Evolutionary conservation across 495 filamentous ascomycete genomes (phyloP).

Genomic region (Podospora pseudopauciseta): DNA sequence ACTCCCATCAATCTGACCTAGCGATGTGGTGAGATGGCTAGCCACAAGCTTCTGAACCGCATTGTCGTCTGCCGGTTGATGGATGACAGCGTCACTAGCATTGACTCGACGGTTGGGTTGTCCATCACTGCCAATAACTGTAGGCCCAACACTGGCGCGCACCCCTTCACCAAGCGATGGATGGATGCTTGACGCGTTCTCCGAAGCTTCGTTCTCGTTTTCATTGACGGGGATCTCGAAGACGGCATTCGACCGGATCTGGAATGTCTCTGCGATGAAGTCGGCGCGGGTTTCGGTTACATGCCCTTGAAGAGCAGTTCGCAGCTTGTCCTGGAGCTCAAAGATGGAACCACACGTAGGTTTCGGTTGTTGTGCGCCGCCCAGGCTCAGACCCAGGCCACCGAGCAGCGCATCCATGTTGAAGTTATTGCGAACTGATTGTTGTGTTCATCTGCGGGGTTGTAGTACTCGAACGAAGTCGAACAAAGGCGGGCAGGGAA

Average conservation of each 20-base stretch:
- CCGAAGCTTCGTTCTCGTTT: constrained; percentile 29
- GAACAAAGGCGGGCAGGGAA: neutral
- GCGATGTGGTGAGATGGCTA: constrained; percentile 37
- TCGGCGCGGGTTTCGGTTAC: constrained; percentile 40
- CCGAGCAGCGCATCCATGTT: constrained; percentile 39
- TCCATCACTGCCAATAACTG: constrained; percentile 7
- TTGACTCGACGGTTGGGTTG: constrained; percentile 22
- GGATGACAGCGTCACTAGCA: constrained; percentile 40
- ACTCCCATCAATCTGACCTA: constrained; percentile 40
- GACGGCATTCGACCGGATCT: constrained; percentile 35
- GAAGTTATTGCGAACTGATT: neutral
- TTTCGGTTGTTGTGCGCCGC: constrained; percentile 30
- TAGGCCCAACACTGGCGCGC: constrained; percentile 15
- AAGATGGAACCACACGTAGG: constrained; percentile 36
- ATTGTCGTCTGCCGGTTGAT: constrained; percentile 42
- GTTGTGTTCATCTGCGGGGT: neutral
- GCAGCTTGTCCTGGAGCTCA: constrained; percentile 40
- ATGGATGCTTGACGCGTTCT: constrained; percentile 26
- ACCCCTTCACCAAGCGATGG: constrained; percentile 27
- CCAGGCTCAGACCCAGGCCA: constrained; percentile 6
- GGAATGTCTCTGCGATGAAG: constrained; percentile 38
- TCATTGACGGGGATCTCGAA: constrained; percentile 36
- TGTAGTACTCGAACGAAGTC: neutral
- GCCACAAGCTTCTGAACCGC: constrained; percentile 40
- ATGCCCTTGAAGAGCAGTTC: constrained; percentile 31